Percentiles rank a stretch among this genome's conserved stretches.
phyloP scores from a whole-genome alignment of 305 asterid genomes.

The Withania somnifera region DNA sequence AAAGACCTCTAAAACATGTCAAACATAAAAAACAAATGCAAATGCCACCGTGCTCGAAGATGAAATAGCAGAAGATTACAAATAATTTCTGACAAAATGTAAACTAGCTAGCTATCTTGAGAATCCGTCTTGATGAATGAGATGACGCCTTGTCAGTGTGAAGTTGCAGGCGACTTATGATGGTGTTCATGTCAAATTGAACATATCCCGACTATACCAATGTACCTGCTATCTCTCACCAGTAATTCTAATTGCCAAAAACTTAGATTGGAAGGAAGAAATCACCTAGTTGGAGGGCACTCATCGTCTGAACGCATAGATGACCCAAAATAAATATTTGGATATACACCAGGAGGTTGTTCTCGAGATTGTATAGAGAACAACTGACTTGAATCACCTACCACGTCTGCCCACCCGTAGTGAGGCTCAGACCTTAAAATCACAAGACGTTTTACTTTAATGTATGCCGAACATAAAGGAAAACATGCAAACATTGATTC shows the following conservation, averaged over 20 bases:
- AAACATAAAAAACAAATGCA: not conserved
- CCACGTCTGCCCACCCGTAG: conserved; percentile 98
- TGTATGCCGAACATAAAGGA: not conserved
- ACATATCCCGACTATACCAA: not conserved
- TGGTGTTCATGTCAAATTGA: not conserved
- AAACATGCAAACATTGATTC: not conserved
- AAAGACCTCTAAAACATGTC: not conserved
- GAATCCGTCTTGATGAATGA: not conserved
- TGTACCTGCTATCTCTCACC: not conserved
- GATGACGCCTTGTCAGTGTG: not conserved
- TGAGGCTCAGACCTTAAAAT: conserved; percentile 80
- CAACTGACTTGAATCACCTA: conserved; percentile 79
- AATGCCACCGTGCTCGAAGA: conserved; percentile 25
- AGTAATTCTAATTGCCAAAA: not conserved
- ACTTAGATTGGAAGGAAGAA: not conserved
- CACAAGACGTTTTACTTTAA: not conserved
- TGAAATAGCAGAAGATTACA: conserved; percentile 18
- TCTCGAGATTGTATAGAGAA: conserved; percentile 72
- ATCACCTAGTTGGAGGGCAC: conserved; percentile 17
- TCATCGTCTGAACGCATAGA: conserved; percentile 22
- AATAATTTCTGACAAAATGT: conserved; percentile 6
- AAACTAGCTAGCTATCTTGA: conserved; percentile 12
- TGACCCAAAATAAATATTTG: conserved; percentile 62
- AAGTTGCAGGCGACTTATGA: conserved; percentile 15
- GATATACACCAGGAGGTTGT: conserved; percentile 79